phyloP scores from a whole-genome alignment of 2,329 filamentous ascomycete genomes.

The Epichloe typhina region DNA sequence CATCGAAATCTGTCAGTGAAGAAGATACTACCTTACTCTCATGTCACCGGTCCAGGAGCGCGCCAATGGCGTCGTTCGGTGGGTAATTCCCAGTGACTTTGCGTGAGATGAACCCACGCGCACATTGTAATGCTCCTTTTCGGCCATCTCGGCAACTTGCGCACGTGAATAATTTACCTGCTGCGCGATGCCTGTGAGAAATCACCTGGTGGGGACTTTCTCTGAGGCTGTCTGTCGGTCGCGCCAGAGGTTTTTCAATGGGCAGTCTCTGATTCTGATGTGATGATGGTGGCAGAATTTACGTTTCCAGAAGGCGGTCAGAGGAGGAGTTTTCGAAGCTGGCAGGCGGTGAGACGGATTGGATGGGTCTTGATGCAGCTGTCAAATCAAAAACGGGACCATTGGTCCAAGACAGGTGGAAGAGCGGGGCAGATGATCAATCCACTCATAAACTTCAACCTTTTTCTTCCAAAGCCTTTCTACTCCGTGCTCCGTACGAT shows the following conservation, averaged over 20 bases:
- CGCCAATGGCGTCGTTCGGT: slow-evolving; percentile 24
- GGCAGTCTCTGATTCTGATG: background rate
- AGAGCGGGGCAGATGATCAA: no score
- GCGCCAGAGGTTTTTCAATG: background rate
- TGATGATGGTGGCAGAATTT: background rate
- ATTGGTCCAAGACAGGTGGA: no score
- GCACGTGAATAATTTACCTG: background rate
- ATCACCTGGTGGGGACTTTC: background rate
- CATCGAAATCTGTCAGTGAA: background rate
- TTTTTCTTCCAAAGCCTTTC: no score
- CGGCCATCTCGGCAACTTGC: slow-evolving; percentile 15
- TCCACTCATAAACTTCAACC: no score
- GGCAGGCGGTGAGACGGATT: background rate
- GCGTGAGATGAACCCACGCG: slow-evolving; percentile 21
- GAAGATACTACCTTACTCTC: slow-evolving; percentile 23
- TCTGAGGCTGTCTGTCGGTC: no score
- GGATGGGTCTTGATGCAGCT: no score
- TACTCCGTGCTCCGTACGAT: no score
- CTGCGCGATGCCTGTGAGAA: background rate
- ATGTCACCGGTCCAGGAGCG: slow-evolving; percentile 27
- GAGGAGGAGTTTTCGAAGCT: background rate
- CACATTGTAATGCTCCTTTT: slow-evolving; percentile 16
- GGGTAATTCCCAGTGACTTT: slow-evolving; percentile 25
- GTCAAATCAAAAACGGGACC: no score
- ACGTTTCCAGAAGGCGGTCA: background rate